Base-by-base conservation (phyloP, 2,329 filamentous ascomycete genomes). In the Fusarium udum region DNA sequence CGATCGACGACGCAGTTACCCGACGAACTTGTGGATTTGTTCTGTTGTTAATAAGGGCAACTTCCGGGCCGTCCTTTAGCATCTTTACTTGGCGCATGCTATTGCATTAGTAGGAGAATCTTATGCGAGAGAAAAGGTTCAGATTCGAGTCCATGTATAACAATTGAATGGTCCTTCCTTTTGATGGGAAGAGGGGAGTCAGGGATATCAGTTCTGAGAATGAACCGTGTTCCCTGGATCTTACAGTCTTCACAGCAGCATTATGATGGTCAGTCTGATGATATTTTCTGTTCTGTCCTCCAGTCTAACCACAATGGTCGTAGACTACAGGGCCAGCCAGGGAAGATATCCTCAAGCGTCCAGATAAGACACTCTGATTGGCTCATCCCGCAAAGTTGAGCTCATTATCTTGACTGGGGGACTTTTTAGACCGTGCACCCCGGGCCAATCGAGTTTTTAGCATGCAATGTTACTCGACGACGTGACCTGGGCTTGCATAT, bases 401-500 rank as follows among this genome's bases (percentile, higher is more conserved):
- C 36, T 52, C 40, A 42, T 32, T 48, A 51, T 31, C 40, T 39
- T 28, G 46, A 56, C 71, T 32, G 42, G 67, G 71, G 45, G 43
- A 34, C 24, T 57, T 48, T 61, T 57, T 61, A 42, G 55, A 46
- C 63, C 63, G 42, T 72, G 57, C 48, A n/a, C 57, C 65, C 69
- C 40, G 49, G 49, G 26, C 52, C 34, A 59, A 55, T 72, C 42
- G 51, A 52, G 63, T 43, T 40, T 52, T 43, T 46, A 65, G 45
- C 40, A 52, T 56, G 67, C 62, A 66, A 73, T 73, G 73, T 63
- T 67, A 75, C 74, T 67, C 60, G 46, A 74, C 48, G 49, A 71
- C 42, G 53, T 56, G 63, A 66, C 73, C 62, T 69, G 63, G 67
- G 63, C 74, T 56, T 78, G 76, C 76, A 76, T 76, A 78, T 78